Base-by-base conservation (phyloP, 139 green algal genomes). In the Picochlorum sp. region DNA sequence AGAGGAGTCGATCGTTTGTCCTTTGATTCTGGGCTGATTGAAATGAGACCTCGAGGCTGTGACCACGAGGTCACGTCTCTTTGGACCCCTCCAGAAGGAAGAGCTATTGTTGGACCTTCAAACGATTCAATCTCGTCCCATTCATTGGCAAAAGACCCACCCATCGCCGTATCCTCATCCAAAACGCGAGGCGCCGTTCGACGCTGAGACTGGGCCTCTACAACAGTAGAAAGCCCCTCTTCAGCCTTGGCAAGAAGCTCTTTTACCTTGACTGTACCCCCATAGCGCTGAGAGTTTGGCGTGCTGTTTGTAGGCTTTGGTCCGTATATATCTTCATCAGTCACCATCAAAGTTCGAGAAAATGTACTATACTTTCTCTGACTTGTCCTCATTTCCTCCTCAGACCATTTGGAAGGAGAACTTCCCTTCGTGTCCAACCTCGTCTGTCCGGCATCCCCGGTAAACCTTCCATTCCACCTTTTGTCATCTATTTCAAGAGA, bases 321-420 rank as follows among this genome's bases (percentile, higher is more conserved):
- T 21, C 61, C 61, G 37, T 66, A 66, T 20, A 66, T 66, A 21
- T 66, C 61, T 23, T 66, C 61, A 10, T 54, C 47, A 21, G 18
- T 54, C 8, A 54, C 47, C 47, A 54, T 54, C 47, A 54, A 21
- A 9, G 47, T 26, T 54, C 47, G 47, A 21, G 47, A 54, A 20
- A 54, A 26, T 20, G 47, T 20, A 26, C 8, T 21, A 54, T 54
- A 54, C 47, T 54, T 54, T 10, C 47, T 54, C 34, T 41, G 34
- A 13, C 47, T 54, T 20, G 47, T 26, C 18, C 47, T 41, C 34
- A 41, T 41, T 41, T 41, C 34, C 34, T 41, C 34, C 8, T 41
- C 34, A 41, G 34, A 41, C 34, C 34, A 41, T 41, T 41, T 41
- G 7, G 34, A 41, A 13, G 34, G 34, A 41, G 34, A 41, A 41